Conservation (phyloP, 1,284 basidiomycete genomes). For the Ganoderma meredithae region DNA sequence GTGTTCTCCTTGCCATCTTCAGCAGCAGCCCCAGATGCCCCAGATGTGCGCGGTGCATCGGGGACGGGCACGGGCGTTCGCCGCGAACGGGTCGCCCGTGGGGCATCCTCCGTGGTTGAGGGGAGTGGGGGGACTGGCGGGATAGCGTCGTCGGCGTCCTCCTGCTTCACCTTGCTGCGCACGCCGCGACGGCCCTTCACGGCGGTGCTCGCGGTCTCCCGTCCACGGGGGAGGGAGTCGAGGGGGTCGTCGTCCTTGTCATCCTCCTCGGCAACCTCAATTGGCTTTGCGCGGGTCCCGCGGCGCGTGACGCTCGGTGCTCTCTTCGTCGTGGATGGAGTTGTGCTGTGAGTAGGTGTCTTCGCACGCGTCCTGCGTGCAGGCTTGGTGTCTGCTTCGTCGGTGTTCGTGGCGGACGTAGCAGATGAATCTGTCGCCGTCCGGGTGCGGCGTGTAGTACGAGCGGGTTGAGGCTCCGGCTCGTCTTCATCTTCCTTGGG, state of each 20-base stretch:
- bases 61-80: conserved; percentile 29
- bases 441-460: conserved; percentile 24
- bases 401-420: conserved; percentile 20
- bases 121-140: conserved; percentile 6
- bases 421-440: conserved; percentile 28
- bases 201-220: conserved; percentile 21
- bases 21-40: conserved; percentile 21
- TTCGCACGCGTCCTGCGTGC: conserved; percentile 33
- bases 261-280: conserved; percentile 31
- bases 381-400: conserved; percentile 25
- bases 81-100: conserved; percentile 25
- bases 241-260: conserved; percentile 32
- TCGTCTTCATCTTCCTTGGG: conserved; percentile 28
- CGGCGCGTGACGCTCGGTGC: conserved; percentile 25
- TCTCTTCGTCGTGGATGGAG: conserved; percentile 14
- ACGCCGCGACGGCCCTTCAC: conserved; percentile 33
- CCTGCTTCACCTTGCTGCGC: conserved; percentile 41
- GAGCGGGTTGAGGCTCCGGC: conserved; percentile 12
- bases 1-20: conserved; percentile 51
- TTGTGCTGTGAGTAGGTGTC: conserved; percentile 33
- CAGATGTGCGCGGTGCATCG: conserved; percentile 24
- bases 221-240: conserved; percentile 31
- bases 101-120: conserved; percentile 1
- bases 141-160: conserved; percentile 30
- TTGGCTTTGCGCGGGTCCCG: conserved; percentile 30